Evolutionary conservation across 1,284 basidiomycete species (phyloP).

Genomic region (Ceratobasidium sp.): DNA sequence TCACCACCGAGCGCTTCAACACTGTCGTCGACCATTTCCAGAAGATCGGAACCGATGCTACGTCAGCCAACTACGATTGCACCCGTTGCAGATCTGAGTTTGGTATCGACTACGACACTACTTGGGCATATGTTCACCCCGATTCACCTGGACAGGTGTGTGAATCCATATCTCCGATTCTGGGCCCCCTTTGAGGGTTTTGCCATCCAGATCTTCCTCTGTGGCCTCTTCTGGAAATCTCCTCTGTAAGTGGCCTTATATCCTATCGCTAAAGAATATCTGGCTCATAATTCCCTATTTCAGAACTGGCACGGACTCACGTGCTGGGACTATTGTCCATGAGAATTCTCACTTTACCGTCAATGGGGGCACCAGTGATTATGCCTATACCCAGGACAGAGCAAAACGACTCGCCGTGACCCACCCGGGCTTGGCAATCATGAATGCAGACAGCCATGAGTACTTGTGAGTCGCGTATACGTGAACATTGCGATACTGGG

Average conservation of each 20-base stretch:
- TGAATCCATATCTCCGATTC: conserved; percentile 17
- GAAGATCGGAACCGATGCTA: background rate
- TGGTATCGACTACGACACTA: background rate
- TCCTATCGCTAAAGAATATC: background rate
- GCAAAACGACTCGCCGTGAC: background rate
- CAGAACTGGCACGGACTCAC: conserved; percentile 28
- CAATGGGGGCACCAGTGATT: conserved; percentile 36
- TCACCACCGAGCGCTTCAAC: background rate
- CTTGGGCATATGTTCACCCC: conserved; percentile 44
- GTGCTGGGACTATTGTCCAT: conserved; percentile 47
- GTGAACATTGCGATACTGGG: too few relatives aligned
- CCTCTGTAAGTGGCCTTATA: too few relatives aligned
- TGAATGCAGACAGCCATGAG: conserved; percentile 34
- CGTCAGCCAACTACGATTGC: conserved; percentile 35
- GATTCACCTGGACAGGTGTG: conserved; percentile 16
- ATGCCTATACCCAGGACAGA: conserved; percentile 24
- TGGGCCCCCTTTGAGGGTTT: too few relatives aligned
- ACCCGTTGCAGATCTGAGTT: background rate
- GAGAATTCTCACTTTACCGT: conserved; percentile 43
- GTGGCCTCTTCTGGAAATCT: too few relatives aligned
- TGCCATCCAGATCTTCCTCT: too few relatives aligned
- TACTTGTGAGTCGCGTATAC: too few relatives aligned
- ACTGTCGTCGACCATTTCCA: background rate
- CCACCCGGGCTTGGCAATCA: conserved; percentile 9
- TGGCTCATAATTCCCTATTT: background rate